Base-by-base conservation (phyloP, 805 yeast genomes). In the Candida glaebosa region DNA sequence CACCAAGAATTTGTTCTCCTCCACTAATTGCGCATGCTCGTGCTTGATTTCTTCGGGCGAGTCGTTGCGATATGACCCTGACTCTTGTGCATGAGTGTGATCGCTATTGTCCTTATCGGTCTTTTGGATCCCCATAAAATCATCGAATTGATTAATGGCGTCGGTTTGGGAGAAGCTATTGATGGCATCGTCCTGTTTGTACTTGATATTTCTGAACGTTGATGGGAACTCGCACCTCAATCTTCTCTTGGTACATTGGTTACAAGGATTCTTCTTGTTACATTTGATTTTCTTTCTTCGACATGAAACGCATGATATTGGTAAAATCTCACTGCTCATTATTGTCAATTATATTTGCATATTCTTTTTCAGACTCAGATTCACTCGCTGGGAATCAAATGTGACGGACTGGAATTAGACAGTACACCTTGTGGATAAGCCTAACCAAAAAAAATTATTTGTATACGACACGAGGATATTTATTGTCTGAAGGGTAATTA, bases 141-240 rank as follows among this genome's bases (percentile, higher is more conserved):
- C 12, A 8, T 24, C 28, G 12, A 24, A 24, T 8, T 24, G 8
- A 12, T 24, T 12, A 8, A 8, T 24, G 8, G 28, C 12, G 12
- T 12, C 28, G 8, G 28, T 8, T 24, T 8, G 12, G 10, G 10
- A n/a, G 16, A n/a, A 9, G 14, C 14, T n/a, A 10, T n/a, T 31
- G 7, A 12, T 12, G n/a, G 8, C 7, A 12, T 31, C 34, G 18
- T 32, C 36, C 6, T 10, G 36, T 17, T 32, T 32, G 18, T 10
- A 32, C 7, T n/a, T 7, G 28, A 71, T 71, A 28, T 75, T 72
- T 40, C 79, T 53, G 44, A 73, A 73, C 14, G 71, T 73, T 3
- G 69, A 56, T 1, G 79, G 79, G 47, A 70, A 73, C 34, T 63
- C 66, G 51, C 79, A 74, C 2, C 50, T 52, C n/a, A 67, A 55